These are phyloP conservation scores for Handroanthus guayacan DNA, from an alignment of 257 asterid species.

Conservation along the genomic window DNA sequence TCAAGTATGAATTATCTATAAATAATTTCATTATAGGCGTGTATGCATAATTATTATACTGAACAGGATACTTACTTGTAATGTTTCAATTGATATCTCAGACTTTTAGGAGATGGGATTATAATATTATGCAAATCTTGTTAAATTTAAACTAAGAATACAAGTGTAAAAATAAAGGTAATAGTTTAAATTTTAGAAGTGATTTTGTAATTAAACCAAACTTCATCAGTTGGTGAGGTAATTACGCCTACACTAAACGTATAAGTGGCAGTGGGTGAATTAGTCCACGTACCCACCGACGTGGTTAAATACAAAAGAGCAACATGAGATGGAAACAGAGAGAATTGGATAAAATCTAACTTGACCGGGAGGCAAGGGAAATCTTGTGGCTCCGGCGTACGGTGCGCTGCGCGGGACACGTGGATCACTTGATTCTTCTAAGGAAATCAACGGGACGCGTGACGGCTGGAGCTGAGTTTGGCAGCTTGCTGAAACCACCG, in stretches of 20 bases:
- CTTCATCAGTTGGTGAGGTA: too few relatives aligned
- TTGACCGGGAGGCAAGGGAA: neutral
- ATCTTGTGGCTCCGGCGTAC: neutral
- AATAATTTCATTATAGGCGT: too few relatives aligned
- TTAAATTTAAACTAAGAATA: too few relatives aligned
- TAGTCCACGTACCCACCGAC: neutral
- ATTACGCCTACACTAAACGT: neutral
- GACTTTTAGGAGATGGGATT: too few relatives aligned
- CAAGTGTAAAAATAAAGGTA: too few relatives aligned
- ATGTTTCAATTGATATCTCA: too few relatives aligned
- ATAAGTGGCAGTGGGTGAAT: neutral
- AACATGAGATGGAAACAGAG: neutral
- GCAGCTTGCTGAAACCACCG: constrained; percentile 16
- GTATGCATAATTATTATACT: too few relatives aligned
- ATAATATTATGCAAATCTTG: too few relatives aligned
- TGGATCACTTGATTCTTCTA: constrained; percentile 31
- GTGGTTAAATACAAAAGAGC: neutral
- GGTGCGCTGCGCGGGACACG: constrained; percentile 35
- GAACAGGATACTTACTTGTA: too few relatives aligned
- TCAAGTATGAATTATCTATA: too few relatives aligned
- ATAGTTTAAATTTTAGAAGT: too few relatives aligned
- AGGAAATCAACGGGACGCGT: constrained; percentile 32
- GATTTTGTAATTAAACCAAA: too few relatives aligned
- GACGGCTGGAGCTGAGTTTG: constrained; percentile 29
- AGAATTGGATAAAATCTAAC: neutral